These are phyloP conservation scores for Barbarea vulgaris DNA, from an alignment of 345 rosid genomes.

Conservation along the genomic window DNA sequence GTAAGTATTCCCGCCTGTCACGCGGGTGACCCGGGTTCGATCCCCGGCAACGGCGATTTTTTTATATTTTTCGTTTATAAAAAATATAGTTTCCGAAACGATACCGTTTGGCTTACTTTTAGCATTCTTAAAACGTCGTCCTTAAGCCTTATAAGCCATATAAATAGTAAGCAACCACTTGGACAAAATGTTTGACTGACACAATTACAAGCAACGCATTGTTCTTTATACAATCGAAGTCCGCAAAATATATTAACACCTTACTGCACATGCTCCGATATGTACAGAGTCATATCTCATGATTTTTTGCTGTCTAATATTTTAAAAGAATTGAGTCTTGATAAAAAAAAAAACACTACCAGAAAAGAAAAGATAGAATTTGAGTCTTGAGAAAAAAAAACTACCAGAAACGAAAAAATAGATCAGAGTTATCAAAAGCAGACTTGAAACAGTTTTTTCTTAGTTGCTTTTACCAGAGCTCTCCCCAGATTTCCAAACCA, in stretches of 20 bases:
- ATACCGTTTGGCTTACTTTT: neutral
- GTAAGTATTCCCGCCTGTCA: constrained; percentile 97
- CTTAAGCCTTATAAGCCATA: neutral
- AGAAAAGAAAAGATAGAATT: neutral
- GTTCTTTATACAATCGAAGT: neutral
- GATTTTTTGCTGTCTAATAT: neutral
- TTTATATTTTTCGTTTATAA: neutral
- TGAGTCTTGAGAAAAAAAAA: constrained; percentile 3
- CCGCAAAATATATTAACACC: neutral
- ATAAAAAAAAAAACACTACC: neutral
- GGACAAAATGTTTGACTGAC: neutral
- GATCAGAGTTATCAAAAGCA: constrained; percentile 7
- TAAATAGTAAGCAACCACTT: neutral
- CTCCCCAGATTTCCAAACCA: constrained; percentile 96
- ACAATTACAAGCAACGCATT: neutral
- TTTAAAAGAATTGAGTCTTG: constrained; percentile 28
- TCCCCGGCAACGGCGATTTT: constrained; percentile 81
- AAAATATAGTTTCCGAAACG: neutral
- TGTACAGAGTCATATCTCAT: constrained; percentile 30
- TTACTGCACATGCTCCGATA: constrained; percentile 28
- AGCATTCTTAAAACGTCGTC: neutral
- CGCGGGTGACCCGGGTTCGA: constrained; percentile 99
- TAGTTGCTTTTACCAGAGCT: constrained; percentile 54
- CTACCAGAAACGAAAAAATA: neutral
- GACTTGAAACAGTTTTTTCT: neutral